phyloP scores from a whole-genome alignment of 805 yeast species.

The Metschnikowia lachancei region DNA sequence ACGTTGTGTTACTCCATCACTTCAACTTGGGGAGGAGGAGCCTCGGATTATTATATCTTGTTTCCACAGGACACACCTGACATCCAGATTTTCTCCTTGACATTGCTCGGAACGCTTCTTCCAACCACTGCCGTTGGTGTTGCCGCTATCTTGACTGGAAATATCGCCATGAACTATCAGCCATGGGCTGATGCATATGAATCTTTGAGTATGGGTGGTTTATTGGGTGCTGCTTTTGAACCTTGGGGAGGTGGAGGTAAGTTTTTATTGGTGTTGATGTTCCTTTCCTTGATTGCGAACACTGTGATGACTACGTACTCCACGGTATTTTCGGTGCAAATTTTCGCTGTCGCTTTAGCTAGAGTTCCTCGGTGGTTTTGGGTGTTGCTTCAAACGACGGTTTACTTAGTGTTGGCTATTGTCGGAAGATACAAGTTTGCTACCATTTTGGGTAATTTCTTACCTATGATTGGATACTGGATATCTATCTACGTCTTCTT shows the following conservation, averaged over 20 bases:
- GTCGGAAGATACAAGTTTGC: constrained; percentile 75
- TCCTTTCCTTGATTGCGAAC: constrained; percentile 75
- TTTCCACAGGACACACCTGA: constrained; percentile 72
- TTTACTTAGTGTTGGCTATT: constrained; percentile 67
- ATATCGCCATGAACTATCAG: constrained; percentile 55
- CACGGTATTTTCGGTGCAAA: constrained; percentile 74
- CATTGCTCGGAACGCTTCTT: constrained; percentile 61
- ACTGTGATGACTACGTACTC: constrained; percentile 79
- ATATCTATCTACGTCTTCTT: constrained; percentile 74
- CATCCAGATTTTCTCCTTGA: constrained; percentile 51
- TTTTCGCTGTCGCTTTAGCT: constrained; percentile 52
- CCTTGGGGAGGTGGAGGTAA: constrained; percentile 81
- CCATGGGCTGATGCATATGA: constrained; percentile 60
- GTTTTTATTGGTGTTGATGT: constrained; percentile 65
- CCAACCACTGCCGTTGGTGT: constrained; percentile 79
- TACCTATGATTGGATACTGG: constrained; percentile 94
- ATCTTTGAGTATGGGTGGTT: constrained; percentile 69
- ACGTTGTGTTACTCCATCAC: constrained; percentile 74
- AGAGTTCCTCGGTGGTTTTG: constrained; percentile 76
- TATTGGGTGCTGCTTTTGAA: constrained; percentile 58
- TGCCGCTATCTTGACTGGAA: constrained; percentile 67
- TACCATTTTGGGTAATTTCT: constrained; percentile 70
- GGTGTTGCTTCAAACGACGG: constrained; percentile 58
- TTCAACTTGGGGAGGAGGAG: constrained; percentile 85
- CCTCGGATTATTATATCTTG: constrained; percentile 79